Percentiles rank a stretch among this genome's conserved stretches.
phyloP scores from a whole-genome alignment of 2,329 filamentous ascomycete species.

The Cryphonectria parasitica region DNA sequence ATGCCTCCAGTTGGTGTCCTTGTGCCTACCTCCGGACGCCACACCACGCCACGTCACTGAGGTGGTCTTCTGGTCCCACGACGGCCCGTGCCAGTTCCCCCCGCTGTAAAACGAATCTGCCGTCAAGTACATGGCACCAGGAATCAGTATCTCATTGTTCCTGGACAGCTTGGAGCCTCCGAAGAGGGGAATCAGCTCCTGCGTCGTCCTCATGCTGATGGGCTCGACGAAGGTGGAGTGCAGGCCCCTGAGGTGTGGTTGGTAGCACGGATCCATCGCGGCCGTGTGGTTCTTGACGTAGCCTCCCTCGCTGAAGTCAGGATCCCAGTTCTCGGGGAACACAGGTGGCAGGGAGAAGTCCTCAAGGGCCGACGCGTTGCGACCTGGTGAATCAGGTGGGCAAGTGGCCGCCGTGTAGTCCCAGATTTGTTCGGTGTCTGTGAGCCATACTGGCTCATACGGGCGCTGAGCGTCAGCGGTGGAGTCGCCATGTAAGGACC shows the following conservation, averaged over 20 bases:
- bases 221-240: conserved; percentile 61
- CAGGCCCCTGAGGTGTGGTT: conserved; percentile 49
- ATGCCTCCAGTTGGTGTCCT: conserved; percentile 63
- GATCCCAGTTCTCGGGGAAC: conserved; percentile 31
- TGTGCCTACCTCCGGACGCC: conserved; percentile 61
- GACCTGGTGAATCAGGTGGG: conserved; percentile 56
- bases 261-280: conserved; percentile 58
- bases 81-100: conserved; percentile 55
- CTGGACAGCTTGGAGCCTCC: conserved; percentile 61
- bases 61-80: conserved; percentile 62
- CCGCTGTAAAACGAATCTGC: conserved; percentile 62
- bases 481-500: conserved; percentile 40
- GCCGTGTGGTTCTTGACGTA: conserved; percentile 61
- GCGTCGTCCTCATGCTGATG: conserved; percentile 51
- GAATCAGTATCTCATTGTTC: conserved; percentile 66
- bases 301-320: conserved; percentile 43
- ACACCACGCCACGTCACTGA: conserved; percentile 67
- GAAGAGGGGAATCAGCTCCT: conserved; percentile 61
- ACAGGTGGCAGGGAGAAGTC: conserved; percentile 38
- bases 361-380: conserved; percentile 43
- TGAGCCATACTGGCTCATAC: conserved; percentile 54
- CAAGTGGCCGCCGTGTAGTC: conserved; percentile 60
- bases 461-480: conserved; percentile 31
- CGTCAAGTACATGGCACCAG: conserved; percentile 65
- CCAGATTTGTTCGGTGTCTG: conserved; percentile 59